Base-by-base conservation (phyloP, 2,329 filamentous ascomycete species). In the Fusarium secorum region DNA sequence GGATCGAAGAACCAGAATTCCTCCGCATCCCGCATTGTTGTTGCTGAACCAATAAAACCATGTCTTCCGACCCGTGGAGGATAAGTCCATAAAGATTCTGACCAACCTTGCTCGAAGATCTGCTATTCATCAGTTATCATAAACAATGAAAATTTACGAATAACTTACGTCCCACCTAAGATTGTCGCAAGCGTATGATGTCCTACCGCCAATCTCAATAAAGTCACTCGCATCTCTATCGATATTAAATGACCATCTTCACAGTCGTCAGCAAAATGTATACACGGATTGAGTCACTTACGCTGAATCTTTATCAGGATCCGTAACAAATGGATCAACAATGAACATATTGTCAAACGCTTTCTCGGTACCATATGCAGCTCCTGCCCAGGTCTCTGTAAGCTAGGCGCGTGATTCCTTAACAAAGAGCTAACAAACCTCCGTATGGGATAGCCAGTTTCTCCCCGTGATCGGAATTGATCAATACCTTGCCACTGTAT, bases 401-500 rank as follows among this genome's bases (percentile, higher is more conserved):
- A 36, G 10, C 32, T 36, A 39, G 33, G 18, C 22, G 11, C 2
- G 28, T 10, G 5, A 9, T 18, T 46, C 8, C n/a, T 48, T 22
- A 9, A 10, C n/a, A 32, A 18, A 48, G 28, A 22, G 18, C 24
- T 32, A 32, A 63, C 73, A 48, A 66, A 78, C 79, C 79, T 75
- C 78, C 79, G 51, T 85, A 85, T 2, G 83, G 82, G 24, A 85
- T 78, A 11, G 79, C 79, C 4, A 85, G 74, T 17, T 77, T 69
- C 58, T 85, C 84, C 11, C 79, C 79, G 38, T 82, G 81, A 45
- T 78, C 77, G n/a, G 80, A 80, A 8, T 75, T 76, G 24, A 85
- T 71, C 60, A 80, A 77, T 26, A 85, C 75, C 68, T 84, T 84
- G 24, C 84, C 84, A 41, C 82, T 79, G 63, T 85, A 85, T 8